Percentiles rank a stretch among this genome's conserved stretches.
These are phyloP conservation scores for Phoma herbarum DNA, from an alignment of 2,329 filamentous ascomycete genomes.

Conservation along the genomic window DNA sequence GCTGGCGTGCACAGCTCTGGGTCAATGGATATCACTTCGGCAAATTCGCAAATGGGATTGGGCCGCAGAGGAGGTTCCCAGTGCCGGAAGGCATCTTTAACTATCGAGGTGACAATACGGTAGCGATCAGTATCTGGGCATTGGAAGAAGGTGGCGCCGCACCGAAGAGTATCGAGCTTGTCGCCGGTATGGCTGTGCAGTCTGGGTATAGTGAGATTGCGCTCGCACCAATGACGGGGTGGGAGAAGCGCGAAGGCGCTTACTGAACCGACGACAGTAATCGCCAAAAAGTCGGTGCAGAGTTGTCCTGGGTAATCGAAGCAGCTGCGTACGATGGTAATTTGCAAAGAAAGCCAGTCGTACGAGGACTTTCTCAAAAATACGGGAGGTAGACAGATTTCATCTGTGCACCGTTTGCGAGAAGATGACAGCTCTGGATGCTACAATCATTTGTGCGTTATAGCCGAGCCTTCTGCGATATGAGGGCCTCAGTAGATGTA, in stretches of 20 bases:
- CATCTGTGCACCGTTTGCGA: not conserved
- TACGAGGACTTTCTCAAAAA: not conserved
- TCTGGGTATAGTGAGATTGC: slow-evolving; percentile 28
- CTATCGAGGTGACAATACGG: slow-evolving; percentile 71
- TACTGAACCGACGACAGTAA: too few relatives aligned
- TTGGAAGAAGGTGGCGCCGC: slow-evolving; percentile 65
- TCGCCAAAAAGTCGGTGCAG: too few relatives aligned
- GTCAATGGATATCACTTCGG: slow-evolving; percentile 79
- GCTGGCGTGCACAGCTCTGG: slow-evolving; percentile 69
- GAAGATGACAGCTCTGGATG: not conserved
- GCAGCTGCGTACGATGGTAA: too few relatives aligned
- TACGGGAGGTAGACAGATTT: not conserved
- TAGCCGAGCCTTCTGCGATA: too few relatives aligned
- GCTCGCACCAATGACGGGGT: slow-evolving; percentile 26
- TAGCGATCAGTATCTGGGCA: slow-evolving; percentile 74
- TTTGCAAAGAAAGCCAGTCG: not conserved
- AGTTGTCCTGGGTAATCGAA: too few relatives aligned
- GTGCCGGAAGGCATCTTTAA: slow-evolving; percentile 77
- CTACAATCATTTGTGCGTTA: not conserved
- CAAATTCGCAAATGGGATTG: slow-evolving; percentile 72
- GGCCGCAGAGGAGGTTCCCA: slow-evolving; percentile 73
- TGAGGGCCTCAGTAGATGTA: not conserved
- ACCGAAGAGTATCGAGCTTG: slow-evolving; percentile 62
- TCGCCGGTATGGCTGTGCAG: slow-evolving; percentile 56
- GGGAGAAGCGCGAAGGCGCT: slow-evolving; percentile 26